Evolutionary conservation across 2,329 filamentous ascomycete species (phyloP).

Genomic region (Colletotrichum sp.): DNA sequence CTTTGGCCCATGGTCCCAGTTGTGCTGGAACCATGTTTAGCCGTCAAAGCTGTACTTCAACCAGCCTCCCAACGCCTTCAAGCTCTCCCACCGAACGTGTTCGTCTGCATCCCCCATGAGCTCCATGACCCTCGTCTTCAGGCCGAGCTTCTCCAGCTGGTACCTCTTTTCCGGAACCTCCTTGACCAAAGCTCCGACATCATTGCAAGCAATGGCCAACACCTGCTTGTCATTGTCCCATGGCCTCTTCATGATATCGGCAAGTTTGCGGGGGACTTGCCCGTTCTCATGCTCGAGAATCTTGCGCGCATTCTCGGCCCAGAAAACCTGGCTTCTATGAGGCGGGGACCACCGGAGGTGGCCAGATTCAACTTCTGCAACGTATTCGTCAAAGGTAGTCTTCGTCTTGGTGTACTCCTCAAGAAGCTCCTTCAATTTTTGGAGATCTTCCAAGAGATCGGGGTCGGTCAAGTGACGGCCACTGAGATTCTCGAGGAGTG

Average conservation of each 20-base stretch:
- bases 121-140: constrained; percentile 91
- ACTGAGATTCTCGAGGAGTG: constrained; percentile 66
- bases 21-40: background rate
- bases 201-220: constrained; percentile 90
- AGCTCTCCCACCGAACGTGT: constrained; percentile 88
- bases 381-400: constrained; percentile 87
- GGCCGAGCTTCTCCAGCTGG: constrained; percentile 80
- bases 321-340: constrained; percentile 85
- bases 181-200: constrained; percentile 86
- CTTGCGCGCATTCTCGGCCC: constrained; percentile 87
- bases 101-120: constrained; percentile 91
- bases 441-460: constrained; percentile 68
- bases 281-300: constrained; percentile 86
- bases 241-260: constrained; percentile 77
- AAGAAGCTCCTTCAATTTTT: constrained; percentile 64
- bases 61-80: constrained; percentile 77
- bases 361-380: constrained; percentile 83
- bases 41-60: constrained; percentile 67
- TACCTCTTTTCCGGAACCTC: constrained; percentile 85
- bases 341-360: constrained; percentile 93
- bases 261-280: constrained; percentile 78
- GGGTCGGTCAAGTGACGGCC: constrained; percentile 68
- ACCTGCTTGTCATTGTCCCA: constrained; percentile 87
- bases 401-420: constrained; percentile 74
- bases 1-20: background rate